Evolutionary conservation across 768 basidiomycete genomes (phyloP), one percentile per base, ranked within the genome.

Genomic region (Naganishia kalamii): DNA sequence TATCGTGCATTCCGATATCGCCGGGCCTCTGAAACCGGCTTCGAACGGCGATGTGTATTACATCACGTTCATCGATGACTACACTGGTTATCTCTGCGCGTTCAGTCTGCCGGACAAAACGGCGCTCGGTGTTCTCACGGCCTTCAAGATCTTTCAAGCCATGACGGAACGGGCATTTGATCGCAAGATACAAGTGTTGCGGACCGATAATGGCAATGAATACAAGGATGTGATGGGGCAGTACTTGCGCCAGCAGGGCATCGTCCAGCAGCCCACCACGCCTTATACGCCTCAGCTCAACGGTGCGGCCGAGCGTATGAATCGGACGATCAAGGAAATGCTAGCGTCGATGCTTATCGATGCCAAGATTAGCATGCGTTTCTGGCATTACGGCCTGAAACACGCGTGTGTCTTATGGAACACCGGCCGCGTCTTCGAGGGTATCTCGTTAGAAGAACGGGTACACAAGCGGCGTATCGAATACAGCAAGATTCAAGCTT

Each of bases 301-400:
- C 25, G 67, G 70, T 17, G 43, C 41, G 1, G 65, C 67, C 0
- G 70, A 71, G 46, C 60, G 70, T n/a, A 37, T 57, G 54, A 70
- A 70, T 51, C 60, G 69, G 11, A 71, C 69, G 17, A 11, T 71
- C 59, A 69, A 70, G 46, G 69, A 70, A 44, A 66, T 70, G 69
- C 23, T 37, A 8, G 46, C 25, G 15, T n/a, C 70, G 1, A 71
- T 69, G 65, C 60, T 71, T 5, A 48, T 59, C 12, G 50, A 35
- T 19, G 43, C 62, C 7, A 41, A 27, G 17, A 4, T 70, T 15
- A 50, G 40, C n/a, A 62, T 65, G 60, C 37, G 21, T 29, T 68
- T 25, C 46, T 70, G 69, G 69, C 19, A 13, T 4, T 43, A 54
- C 25, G 69, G 62, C 23, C 17, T 68, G 13, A 37, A 49, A 17